Base-by-base conservation (phyloP, 2,329 filamentous ascomycete genomes). In the Xylaria sp. region DNA sequence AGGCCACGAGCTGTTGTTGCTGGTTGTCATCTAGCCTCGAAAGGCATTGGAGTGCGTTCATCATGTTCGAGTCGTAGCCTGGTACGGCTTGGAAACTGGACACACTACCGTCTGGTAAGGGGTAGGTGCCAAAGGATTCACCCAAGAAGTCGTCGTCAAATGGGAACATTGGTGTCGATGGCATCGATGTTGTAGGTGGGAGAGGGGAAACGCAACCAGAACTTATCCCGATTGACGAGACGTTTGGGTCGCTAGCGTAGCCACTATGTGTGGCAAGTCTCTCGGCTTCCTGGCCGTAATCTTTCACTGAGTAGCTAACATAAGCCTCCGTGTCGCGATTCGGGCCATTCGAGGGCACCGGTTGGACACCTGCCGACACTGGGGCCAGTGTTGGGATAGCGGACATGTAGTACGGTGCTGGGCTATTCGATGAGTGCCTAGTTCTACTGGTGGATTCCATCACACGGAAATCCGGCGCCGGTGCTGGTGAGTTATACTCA, bases 391-490 rank as follows among this genome's bases (percentile, higher is more conserved):
- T 48, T 7, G 68, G 65, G 8, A 59, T 40, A 4, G 62, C 33
- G 25, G 65, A 40, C 15, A 69, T 44, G 37, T 62, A 62, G 4
- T 58, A 61, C 4, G 70, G 66, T n/a, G 60, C 54, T 31, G 71
- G 70, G 49, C 70, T 73, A 6, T 64, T 65, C 5, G 71, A 70
- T 10, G 66, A 61, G 33, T 69, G 66, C 44, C 68, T 67, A 15
- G 37, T 44, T 46, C 47, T 37, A 37, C 33, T 25, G 15, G 38
- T 29, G 5, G 47, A 27, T 17, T 62, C 62, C 35, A 52, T 31
- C 25, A 29, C 56, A 48, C 35, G 46, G 33, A 54, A 51, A 11
- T 61, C 62, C 35, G 46, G 55, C 58, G 64, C 41, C 54, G 65
- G 31, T 27, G 53, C 48, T 6, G 58, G 67, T 21, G 63, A 52